phyloP scores from a whole-genome alignment of 2,329 filamentous ascomycete genomes.

The Monilinia aucupariae region DNA sequence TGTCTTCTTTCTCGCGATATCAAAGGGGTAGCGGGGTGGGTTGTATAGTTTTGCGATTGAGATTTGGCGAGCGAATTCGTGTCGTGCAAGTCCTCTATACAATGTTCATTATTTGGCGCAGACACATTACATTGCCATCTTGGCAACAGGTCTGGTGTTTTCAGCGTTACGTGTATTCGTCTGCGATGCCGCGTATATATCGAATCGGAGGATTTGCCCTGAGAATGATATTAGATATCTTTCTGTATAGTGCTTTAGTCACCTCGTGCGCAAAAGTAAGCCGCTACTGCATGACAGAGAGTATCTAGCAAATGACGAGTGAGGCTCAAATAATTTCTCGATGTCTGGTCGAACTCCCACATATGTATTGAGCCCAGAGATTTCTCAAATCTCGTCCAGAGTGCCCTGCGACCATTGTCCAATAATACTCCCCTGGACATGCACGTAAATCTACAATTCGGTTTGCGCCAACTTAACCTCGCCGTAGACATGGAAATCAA shows the following conservation, averaged over 20 bases:
- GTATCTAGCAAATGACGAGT: constrained; percentile 17
- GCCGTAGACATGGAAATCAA: constrained; percentile 3
- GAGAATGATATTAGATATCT: constrained; percentile 32
- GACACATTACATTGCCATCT: constrained; percentile 20
- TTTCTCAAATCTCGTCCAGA: constrained; percentile 18
- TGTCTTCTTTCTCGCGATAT: constrained; percentile 20
- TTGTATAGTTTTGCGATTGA: constrained; percentile 24
- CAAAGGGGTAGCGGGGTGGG: constrained; percentile 25
- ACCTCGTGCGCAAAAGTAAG: constrained; percentile 25
- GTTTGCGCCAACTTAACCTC: constrained; percentile 9
- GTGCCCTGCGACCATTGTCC: constrained; percentile 4
- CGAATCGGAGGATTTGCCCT: constrained; percentile 31
- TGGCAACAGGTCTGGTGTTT: constrained; percentile 21
- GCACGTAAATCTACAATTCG: neutral
- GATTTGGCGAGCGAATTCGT: constrained; percentile 30
- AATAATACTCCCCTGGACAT: neutral
- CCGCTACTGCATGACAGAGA: constrained; percentile 35
- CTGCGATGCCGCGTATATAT: constrained; percentile 31
- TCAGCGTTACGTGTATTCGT: constrained; percentile 24
- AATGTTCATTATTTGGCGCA: constrained; percentile 21
- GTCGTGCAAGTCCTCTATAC: constrained; percentile 24
- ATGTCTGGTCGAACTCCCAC: constrained; percentile 1
- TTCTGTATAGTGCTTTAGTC: constrained; percentile 32
- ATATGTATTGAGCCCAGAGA: neutral
- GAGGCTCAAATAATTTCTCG: neutral